Conservation (phyloP, 164 flowering plant genomes). For the Amborella trichopoda region DNA sequence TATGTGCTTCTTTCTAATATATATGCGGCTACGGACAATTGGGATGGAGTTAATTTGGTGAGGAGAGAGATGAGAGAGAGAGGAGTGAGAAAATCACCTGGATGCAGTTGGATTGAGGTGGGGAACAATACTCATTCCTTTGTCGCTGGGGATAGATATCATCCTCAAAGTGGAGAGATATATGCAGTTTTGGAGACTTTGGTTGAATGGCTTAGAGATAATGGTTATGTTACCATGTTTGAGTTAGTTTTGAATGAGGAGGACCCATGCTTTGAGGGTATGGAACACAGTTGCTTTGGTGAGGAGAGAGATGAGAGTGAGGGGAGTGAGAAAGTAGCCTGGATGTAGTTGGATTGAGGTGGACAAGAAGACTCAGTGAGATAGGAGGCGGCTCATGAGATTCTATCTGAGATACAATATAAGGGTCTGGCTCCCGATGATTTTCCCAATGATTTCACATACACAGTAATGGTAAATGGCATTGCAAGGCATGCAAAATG, state of each 20-base stretch:
- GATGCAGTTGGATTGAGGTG: constrained; percentile 73
- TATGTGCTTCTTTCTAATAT: constrained; percentile 73
- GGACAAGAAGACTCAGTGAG: constrained; percentile 35
- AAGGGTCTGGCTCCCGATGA: too few relatives aligned
- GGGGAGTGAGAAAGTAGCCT: constrained; percentile 51
- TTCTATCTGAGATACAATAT: too few relatives aligned
- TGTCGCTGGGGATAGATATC: constrained; percentile 64
- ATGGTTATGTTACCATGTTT: constrained; percentile 15
- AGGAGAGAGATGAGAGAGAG: constrained; percentile 64
- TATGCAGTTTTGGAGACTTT: constrained; percentile 30
- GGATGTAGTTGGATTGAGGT: constrained; percentile 81
- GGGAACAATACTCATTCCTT: constrained; percentile 40
- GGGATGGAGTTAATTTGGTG: constrained; percentile 49
- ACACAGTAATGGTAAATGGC: constrained; percentile 46
- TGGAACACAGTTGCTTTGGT: constrained; percentile 53
- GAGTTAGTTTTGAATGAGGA: constrained; percentile 10
- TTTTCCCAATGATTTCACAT: constrained; percentile 45
- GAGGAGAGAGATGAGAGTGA: constrained; percentile 62
- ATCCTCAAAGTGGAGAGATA: constrained; percentile 35
- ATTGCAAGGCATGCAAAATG: constrained; percentile 42
- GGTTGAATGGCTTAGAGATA: constrained; percentile 30
- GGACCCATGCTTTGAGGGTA: too few relatives aligned
- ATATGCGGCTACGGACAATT: constrained; percentile 62
- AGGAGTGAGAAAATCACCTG: constrained; percentile 58
- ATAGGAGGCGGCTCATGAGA: too few relatives aligned